Conservation (phyloP, 371 early-diverging fungal species). For the Rhizopus delemar region DNA sequence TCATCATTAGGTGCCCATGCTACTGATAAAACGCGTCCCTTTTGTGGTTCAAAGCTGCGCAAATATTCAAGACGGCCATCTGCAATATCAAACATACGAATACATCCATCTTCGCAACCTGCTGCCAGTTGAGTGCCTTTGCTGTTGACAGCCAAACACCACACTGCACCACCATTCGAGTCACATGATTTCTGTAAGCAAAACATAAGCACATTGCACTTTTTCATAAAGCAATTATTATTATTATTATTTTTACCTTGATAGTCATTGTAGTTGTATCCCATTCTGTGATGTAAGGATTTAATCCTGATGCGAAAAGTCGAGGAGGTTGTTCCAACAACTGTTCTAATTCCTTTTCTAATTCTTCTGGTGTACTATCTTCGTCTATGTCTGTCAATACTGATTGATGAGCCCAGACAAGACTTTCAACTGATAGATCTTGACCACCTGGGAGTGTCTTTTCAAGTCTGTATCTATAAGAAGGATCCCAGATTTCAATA, state of each 20-base stretch:
- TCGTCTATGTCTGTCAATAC: constrained; percentile 60
- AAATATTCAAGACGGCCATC: constrained; percentile 70
- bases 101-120: constrained; percentile 92
- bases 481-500: constrained; percentile 90
- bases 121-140: constrained; percentile 79
- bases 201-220: background rate
- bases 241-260: constrained; percentile 50
- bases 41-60: constrained; percentile 72
- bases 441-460: constrained; percentile 82
- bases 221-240: background rate
- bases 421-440: constrained; percentile 74
- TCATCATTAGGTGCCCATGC: constrained; percentile 80
- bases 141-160: constrained; percentile 88
- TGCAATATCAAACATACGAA: constrained; percentile 82
- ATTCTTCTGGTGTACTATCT: constrained; percentile 57
- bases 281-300: constrained; percentile 89
- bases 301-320: constrained; percentile 85
- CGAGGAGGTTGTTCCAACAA: constrained; percentile 66
- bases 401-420: constrained; percentile 86
- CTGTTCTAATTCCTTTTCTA: constrained; percentile 50
- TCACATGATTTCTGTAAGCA: constrained; percentile 51
- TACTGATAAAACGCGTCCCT: constrained; percentile 78
- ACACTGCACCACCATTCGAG: constrained; percentile 90
- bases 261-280: constrained; percentile 72
- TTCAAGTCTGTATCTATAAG: constrained; percentile 64